Evolutionary conservation across 495 filamentous ascomycete genomes (phyloP).

Genomic region (Pyrenula massariospora): DNA sequence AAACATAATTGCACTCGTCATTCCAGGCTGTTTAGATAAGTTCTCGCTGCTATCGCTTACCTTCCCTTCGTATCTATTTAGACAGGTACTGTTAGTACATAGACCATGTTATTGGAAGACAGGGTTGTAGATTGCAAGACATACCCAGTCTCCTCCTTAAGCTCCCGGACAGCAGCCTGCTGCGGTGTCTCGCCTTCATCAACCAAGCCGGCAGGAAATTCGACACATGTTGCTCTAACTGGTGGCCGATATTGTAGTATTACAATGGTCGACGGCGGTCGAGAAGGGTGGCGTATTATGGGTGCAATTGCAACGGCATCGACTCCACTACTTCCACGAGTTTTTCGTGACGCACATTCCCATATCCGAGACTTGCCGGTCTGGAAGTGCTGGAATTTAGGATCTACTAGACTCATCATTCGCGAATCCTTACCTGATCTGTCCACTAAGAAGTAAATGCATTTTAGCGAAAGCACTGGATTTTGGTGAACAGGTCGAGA

Average conservation of each 20-base stretch:
- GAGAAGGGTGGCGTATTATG: conserved; percentile 62
- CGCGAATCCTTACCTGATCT: background rate
- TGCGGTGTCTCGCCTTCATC: conserved; percentile 73
- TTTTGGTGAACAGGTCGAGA: too few relatives aligned
- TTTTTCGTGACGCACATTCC: conserved; percentile 5
- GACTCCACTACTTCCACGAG: conserved; percentile 71
- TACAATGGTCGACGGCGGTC: conserved; percentile 59
- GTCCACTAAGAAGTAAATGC: too few relatives aligned
- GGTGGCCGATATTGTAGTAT: conserved; percentile 87
- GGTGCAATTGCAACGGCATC: conserved; percentile 56
- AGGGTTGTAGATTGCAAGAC: too few relatives aligned
- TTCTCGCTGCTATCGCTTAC: background rate
- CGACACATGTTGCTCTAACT: conserved; percentile 63
- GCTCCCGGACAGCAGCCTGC: conserved; percentile 71
- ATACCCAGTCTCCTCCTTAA: conserved; percentile 92
- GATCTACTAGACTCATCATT: too few relatives aligned
- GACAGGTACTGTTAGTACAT: background rate
- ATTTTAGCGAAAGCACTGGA: too few relatives aligned
- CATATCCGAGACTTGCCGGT: background rate
- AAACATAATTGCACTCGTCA: background rate
- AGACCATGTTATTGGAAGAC: too few relatives aligned
- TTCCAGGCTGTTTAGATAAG: background rate
- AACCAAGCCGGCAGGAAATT: conserved; percentile 77
- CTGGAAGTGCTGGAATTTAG: too few relatives aligned
- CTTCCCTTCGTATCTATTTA: background rate